Conservation (phyloP, 805 yeast genomes). For the Spathaspora sp. region DNA sequence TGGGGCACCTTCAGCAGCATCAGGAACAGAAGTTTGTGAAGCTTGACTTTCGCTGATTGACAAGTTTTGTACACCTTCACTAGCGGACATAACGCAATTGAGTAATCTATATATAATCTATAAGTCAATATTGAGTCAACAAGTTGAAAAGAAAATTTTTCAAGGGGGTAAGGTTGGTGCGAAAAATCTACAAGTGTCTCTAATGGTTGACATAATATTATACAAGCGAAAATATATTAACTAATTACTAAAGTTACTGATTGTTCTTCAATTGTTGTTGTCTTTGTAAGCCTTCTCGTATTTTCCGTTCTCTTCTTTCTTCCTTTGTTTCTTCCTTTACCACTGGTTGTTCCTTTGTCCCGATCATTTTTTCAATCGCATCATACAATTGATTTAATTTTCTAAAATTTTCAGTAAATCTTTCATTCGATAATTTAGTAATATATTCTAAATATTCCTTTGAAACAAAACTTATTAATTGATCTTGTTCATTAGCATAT, state of each 20-base stretch:
- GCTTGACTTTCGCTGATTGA: constrained; percentile 11
- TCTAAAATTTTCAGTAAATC: constrained; percentile 63
- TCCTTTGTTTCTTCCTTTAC: constrained; percentile 48
- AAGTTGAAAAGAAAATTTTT: constrained; percentile 2
- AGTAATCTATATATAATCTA: neutral
- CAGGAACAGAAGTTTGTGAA: constrained; percentile 14
- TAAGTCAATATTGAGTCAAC: neutral
- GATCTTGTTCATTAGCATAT: constrained; percentile 29
- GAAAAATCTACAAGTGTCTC: neutral
- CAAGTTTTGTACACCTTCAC: constrained; percentile 20
- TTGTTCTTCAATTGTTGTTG: constrained; percentile 15
- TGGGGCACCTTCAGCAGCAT: constrained; percentile 19
- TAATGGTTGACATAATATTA: no score
- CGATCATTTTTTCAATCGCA: constrained; percentile 34
- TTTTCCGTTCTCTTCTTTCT: constrained; percentile 52
- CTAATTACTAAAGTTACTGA: neutral
- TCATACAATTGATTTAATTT: constrained; percentile 49
- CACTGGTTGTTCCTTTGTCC: neutral
- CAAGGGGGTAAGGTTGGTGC: neutral
- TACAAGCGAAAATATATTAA: no score
- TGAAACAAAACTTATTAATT: constrained; percentile 44
- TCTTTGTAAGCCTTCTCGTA: constrained; percentile 46
- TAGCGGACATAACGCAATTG: constrained; percentile 18
- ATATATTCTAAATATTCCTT: constrained; percentile 48
- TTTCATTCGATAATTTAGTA: constrained; percentile 52